Conservation (phyloP, 345 rosid species). For the Euphorbia peplus region DNA sequence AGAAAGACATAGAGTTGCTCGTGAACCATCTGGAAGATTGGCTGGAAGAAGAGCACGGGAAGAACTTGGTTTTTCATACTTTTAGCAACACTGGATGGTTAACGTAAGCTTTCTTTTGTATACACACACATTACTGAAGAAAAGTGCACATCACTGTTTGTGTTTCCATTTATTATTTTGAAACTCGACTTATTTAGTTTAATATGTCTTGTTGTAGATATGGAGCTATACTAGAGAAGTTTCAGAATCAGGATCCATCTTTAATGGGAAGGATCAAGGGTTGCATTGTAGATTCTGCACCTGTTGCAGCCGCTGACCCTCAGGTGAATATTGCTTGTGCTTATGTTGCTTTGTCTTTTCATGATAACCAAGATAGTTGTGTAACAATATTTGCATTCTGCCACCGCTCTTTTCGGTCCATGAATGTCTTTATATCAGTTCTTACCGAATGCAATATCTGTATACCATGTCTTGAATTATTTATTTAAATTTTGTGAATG, state of each 20-base stretch:
- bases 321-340: conserved; percentile 50
- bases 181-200: conserved; percentile 11
- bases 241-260: conserved; percentile 73
- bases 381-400: neutral
- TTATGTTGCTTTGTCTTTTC: neutral
- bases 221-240: conserved; percentile 87
- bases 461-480: neutral
- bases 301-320: conserved; percentile 93
- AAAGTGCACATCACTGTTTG: neutral
- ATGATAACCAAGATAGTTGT: neutral
- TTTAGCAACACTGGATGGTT: conserved; percentile 99
- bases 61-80: conserved; percentile 88
- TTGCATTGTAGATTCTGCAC: conserved; percentile 97
- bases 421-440: neutral
- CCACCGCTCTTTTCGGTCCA: neutral
- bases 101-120: conserved; percentile 49
- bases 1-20: conserved; percentile 66
- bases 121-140: neutral
- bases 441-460: neutral
- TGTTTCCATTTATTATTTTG: neutral
- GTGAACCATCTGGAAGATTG: conserved; percentile 87
- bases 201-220: conserved; percentile 46
- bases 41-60: conserved; percentile 83
- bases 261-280: conserved; percentile 68
- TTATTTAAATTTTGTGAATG: neutral